Evolutionary conservation across 441 rosid species (phyloP), one percentile per base, ranked within the genome.

Genomic region (Lepidium campestre): DNA sequence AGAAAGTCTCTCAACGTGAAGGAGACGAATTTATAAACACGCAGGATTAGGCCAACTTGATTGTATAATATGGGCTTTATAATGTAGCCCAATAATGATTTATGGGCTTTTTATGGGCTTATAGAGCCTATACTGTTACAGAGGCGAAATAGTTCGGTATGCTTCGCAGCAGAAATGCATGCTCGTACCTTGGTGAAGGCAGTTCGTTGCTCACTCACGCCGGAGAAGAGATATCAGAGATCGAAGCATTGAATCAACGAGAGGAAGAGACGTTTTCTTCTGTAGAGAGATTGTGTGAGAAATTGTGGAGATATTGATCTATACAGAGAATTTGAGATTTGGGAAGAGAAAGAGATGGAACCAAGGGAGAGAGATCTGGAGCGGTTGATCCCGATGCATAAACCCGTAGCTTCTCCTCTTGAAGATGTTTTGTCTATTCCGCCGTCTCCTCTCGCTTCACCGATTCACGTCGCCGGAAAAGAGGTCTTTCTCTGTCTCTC

Each of bases 301-400:
- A 59, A 25, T 12, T 44, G 11, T 29, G 64, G 12, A 39, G 44
- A 68, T 32, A 37, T 58, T 57, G 46, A 47, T 68, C 65, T 37
- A 5, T 25, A 7, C 34, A 0, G 47, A 31, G 23, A 55, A 13
- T 9, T 25, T 48, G 67, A 49, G 67, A 29, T 65, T 63, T 56
- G 40, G 20, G 10, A 29, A 22, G 44, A 15, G 45, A 49, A 14
- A 57, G 57, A 60, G 32, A 57, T 60, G 81, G 71, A 57, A 69
- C 19, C 63, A 37, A 74, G 75, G 64, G 77, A 79, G 48, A 70
- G 80, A 55, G 82, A 82, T 76, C 71, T 76, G 4, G 84, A 82
- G 27, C 67, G 82, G 35, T 32, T 82, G 27, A 78, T 80, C 15
- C 81, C 84, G 46, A 71, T 76, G 65, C 77, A 74, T 57, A 75